Conservation (phyloP, 306 rosid genomes). For the Ormosia semicastrata region DNA sequence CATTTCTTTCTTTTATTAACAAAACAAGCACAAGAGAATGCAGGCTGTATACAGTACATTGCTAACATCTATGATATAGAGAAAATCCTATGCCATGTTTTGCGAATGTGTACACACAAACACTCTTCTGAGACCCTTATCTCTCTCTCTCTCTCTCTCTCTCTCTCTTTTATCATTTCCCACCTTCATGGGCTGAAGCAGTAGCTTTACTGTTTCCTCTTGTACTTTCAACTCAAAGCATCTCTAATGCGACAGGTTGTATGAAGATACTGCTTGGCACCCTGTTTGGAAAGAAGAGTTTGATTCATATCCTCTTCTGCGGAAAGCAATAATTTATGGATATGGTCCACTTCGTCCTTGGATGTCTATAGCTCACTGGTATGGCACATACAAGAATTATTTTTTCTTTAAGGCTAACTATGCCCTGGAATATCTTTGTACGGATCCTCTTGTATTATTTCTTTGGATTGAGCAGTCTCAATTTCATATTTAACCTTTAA, state of each 20-base stretch:
- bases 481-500: slow-evolving; percentile 1
- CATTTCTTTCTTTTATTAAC: neutral
- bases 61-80: slow-evolving; percentile 3
- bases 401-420: neutral
- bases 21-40: neutral
- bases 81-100: neutral
- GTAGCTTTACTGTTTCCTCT: slow-evolving; percentile 9
- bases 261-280: slow-evolving; percentile 94
- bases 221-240: slow-evolving; percentile 6
- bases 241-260: slow-evolving; percentile 54
- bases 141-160: neutral
- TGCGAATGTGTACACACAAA: neutral
- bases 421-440: neutral
- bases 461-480: slow-evolving; percentile 14
- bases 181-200: neutral
- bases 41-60: slow-evolving; percentile 6
- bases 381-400: neutral
- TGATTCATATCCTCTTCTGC: slow-evolving; percentile 63
- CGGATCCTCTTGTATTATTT: slow-evolving; percentile 8
- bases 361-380: slow-evolving; percentile 99
- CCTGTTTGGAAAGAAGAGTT: slow-evolving; percentile 81
- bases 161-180: neutral
- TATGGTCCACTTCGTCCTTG: slow-evolving; percentile 89
- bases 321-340: slow-evolving; percentile 74
- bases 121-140: too few species aligned